phyloP scores from a whole-genome alignment of 1,284 basidiomycete genomes.

The Heterobasidion occidentale region DNA sequence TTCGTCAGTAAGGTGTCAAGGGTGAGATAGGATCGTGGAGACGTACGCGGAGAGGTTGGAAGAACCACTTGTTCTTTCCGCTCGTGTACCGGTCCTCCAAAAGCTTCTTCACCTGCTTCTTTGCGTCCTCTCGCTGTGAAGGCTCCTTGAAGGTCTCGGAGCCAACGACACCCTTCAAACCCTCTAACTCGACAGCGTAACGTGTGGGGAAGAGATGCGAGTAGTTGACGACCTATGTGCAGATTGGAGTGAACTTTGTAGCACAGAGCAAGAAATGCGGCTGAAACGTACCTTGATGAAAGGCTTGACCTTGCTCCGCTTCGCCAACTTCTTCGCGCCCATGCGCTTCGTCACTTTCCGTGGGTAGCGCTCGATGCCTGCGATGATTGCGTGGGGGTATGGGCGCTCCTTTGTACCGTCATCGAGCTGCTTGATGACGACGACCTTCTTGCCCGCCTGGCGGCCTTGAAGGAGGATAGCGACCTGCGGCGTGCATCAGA shows the following conservation, averaged over 20 bases:
- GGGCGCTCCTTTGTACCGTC: constrained; percentile 86
- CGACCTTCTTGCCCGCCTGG: constrained; percentile 92
- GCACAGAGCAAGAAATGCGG: not conserved
- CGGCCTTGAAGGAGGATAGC: constrained; percentile 95
- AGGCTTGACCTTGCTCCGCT: constrained; percentile 93
- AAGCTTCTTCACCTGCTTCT: constrained; percentile 94
- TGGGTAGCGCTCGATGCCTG: constrained; percentile 94
- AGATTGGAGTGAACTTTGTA: not conserved
- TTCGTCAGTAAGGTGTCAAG: not conserved
- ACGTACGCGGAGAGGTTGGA: constrained; percentile 71
- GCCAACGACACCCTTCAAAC: constrained; percentile 78
- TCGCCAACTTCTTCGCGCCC: constrained; percentile 89
- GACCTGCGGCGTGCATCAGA: constrained; percentile 41
- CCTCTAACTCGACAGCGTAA: constrained; percentile 91
- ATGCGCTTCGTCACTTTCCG: constrained; percentile 93
- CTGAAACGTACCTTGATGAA: constrained; percentile 84
- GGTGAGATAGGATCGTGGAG: not conserved
- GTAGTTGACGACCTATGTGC: constrained; percentile 79
- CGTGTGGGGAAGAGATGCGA: constrained; percentile 96
- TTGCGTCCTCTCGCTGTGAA: constrained; percentile 85
- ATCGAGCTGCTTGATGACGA: constrained; percentile 83
- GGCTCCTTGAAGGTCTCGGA: constrained; percentile 94
- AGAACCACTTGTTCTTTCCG: constrained; percentile 97
- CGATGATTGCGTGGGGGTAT: constrained; percentile 95
- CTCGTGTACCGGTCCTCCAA: constrained; percentile 87